Evolutionary conservation across 768 basidiomycete genomes (phyloP), one percentile per base, ranked within the genome.

Genomic region (Pulveroboletus frians): DNA sequence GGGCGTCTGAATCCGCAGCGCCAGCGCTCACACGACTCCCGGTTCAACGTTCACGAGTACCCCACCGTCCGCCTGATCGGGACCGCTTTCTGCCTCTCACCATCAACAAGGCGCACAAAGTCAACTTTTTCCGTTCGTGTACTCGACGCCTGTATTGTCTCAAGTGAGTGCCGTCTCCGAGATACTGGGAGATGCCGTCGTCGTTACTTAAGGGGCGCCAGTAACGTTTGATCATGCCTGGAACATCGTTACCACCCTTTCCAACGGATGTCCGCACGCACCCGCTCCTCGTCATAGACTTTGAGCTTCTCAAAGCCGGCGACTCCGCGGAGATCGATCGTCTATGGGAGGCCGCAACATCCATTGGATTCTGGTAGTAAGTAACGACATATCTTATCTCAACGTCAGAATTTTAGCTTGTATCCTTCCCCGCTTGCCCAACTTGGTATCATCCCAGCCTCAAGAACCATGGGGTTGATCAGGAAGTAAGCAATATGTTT

Each of bases 321-420:
- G 67, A 75, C 30, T n/a, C 57, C 10, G 48, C 47, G 2, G 78
- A 77, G 59, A 59, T 73, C 8, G 67, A 72, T 8, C 67, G 58
- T 43, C 69, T 79, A 17, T 78, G 74, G 73, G 59, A 72, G 20
- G 77, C 77, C 0, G 73, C 75, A 15, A 76, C 73, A 0, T 63
- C 67, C 23, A 64, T 79, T 13, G 78, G 78, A 2, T 79, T 79
- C 62, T 79, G 77, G 73, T 79, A 78, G 74, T 76, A 57, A 58
- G 76, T 74, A 27, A 41, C 14, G 41, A 49, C 11, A 17, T 31
- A 15, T 15, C 9, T 15, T 13, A 7, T 29, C 27, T 26, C 34
- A 5, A 20, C 3, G 4, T 7, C 34, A 17, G 11, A 20, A 35
- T 31, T n/a, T 4, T 21, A 26, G 23, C 9, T 15, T n/a, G 29